Conservation (phyloP, 2,329 filamentous ascomycete species). For the Verticillium dahliae region DNA sequence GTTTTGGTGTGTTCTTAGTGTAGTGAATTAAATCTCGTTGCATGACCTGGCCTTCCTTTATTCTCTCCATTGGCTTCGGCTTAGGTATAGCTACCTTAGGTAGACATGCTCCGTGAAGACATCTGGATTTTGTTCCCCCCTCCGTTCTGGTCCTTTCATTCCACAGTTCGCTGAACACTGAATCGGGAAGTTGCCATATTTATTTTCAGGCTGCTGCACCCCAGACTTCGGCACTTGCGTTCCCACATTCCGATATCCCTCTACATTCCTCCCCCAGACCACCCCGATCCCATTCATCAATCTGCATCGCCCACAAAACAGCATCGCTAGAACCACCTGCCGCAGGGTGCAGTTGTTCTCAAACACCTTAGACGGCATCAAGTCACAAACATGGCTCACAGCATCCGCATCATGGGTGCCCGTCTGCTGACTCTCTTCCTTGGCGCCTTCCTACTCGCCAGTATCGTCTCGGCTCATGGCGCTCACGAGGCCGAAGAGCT, state of each 20-base stretch:
- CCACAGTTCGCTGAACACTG: background rate
- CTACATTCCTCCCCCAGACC: background rate
- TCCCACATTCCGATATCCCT: background rate
- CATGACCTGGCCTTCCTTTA: no score
- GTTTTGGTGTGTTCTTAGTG: no score
- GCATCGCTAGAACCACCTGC: background rate
- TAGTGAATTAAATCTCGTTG: no score
- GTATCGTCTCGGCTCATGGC: background rate
- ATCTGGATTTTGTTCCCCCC: no score
- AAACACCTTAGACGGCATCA: background rate
- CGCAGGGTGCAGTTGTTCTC: no score
- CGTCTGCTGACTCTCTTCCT: background rate
- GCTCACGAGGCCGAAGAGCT: background rate
- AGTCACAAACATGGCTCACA: background rate
- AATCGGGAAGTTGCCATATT: background rate
- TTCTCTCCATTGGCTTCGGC: no score
- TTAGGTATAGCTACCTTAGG: no score
- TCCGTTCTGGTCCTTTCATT: background rate
- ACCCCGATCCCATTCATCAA: background rate
- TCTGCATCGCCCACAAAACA: background rate
- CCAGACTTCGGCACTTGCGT: background rate
- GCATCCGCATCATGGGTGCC: background rate
- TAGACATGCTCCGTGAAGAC: no score
- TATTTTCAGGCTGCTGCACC: background rate
- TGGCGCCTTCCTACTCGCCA: no score